Percentiles rank a stretch among this genome's conserved stretches.
Conservation (phyloP, 2,329 filamentous ascomycete genomes). For the Raffaelea ambrosiae region DNA sequence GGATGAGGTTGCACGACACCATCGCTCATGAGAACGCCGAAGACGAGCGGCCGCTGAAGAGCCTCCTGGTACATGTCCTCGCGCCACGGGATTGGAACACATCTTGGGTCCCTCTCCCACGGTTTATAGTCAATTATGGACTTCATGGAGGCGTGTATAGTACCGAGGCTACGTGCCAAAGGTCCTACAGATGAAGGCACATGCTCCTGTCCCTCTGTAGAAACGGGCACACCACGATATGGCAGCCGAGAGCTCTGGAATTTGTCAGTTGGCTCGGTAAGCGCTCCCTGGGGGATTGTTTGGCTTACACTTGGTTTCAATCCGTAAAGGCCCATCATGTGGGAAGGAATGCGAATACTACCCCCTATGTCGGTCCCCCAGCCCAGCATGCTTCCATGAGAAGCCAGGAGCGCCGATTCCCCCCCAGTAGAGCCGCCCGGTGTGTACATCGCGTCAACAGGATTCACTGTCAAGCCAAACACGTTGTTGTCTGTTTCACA, state of each 20-base stretch:
- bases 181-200: constrained; percentile 52
- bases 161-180: constrained; percentile 45
- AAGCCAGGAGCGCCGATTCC: constrained; percentile 25
- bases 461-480: constrained; percentile 25
- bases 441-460: constrained; percentile 22
- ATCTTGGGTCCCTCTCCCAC: constrained; percentile 57
- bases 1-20: constrained; percentile 44
- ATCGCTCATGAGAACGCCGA: constrained; percentile 10
- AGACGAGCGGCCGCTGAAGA: constrained; percentile 16
- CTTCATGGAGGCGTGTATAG: constrained; percentile 43
- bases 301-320: constrained; percentile 18
- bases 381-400: constrained; percentile 35
- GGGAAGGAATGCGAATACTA: constrained; percentile 20
- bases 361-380: constrained; percentile 27
- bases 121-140: constrained; percentile 48
- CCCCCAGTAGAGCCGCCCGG: constrained; percentile 28
- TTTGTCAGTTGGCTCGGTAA: constrained; percentile 16
- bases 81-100: constrained; percentile 55
- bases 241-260: constrained; percentile 30
- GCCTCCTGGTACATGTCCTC: constrained; percentile 29
- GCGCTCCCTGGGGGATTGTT: too few relatives aligned
- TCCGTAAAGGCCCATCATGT: constrained; percentile 23
- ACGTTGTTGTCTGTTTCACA: constrained; percentile 27
- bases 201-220: constrained; percentile 12
- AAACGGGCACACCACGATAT: constrained; percentile 45